Conservation (phyloP, 2,329 filamentous ascomycete species). For the Phyllachora maydis region DNA sequence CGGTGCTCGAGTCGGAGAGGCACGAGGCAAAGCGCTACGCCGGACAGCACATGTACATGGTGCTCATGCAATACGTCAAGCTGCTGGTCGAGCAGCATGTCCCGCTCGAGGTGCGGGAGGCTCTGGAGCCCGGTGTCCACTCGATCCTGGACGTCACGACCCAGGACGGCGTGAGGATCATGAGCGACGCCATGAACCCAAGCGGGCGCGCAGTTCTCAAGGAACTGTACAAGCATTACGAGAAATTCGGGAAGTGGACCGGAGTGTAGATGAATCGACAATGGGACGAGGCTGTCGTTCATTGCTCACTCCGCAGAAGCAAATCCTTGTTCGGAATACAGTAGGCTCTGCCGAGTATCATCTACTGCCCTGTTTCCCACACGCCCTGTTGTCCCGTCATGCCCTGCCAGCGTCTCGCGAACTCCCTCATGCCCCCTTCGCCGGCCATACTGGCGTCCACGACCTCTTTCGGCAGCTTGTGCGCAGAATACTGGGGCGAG, state of each 20-base stretch:
- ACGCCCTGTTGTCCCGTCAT: too few relatives aligned
- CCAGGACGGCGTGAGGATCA: slow-evolving; percentile 28
- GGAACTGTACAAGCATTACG: slow-evolving; percentile 36
- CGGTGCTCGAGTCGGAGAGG: slow-evolving; percentile 35
- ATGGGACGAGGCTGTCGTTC: too few relatives aligned
- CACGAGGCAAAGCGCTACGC: slow-evolving; percentile 39
- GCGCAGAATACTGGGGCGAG: slow-evolving; percentile 76
- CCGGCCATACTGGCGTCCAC: slow-evolving; percentile 51
- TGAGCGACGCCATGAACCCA: slow-evolving; percentile 38
- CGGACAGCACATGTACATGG: slow-evolving; percentile 38
- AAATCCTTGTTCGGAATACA: background rate
- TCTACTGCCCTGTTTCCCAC: too few relatives aligned
- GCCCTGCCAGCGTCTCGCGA: slow-evolving; percentile 55
- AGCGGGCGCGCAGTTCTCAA: slow-evolving; percentile 36
- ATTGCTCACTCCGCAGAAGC: too few relatives aligned
- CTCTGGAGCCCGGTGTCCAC: slow-evolving; percentile 34
- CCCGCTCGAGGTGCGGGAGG: slow-evolving; percentile 26
- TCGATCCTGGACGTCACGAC: slow-evolving; percentile 37
- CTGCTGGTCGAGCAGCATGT: slow-evolving; percentile 36
- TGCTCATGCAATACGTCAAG: slow-evolving; percentile 38
- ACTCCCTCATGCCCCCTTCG: slow-evolving; percentile 61
- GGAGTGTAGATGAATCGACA: too few relatives aligned
- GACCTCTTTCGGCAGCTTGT: slow-evolving; percentile 87
- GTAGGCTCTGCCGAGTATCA: slow-evolving; percentile 1
- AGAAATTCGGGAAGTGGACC: slow-evolving; percentile 43